Base-by-base conservation (phyloP, 2,329 filamentous ascomycete genomes). In the Cytospora leucostoma region DNA sequence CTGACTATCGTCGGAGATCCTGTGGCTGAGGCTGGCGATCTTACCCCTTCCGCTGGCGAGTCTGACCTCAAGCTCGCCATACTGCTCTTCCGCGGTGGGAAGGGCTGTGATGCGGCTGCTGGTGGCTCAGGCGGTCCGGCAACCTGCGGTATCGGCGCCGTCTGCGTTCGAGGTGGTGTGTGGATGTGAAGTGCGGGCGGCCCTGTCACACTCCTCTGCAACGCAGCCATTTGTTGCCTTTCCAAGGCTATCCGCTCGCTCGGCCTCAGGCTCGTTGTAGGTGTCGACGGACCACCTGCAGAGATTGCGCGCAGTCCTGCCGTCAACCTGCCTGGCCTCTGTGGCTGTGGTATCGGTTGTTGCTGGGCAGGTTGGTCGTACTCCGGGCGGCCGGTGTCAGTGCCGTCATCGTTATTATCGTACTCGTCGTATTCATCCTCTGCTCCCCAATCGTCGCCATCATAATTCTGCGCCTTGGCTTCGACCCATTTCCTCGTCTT, bases 401-500 rank as follows among this genome's bases (percentile, higher is more conserved):
- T 40, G 77, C 74, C 56, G 77, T 74, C 38, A 77, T 74, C 50
- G 80, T 73, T 70, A 40, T 83, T 82, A 49, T 85, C 83, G 60
- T 87, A 78, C 4, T 82, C 84, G n/a, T 86, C 84, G 63, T 86
- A 84, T 10, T 88, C 85, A 13, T 88, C 85, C 40, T 89, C 87
- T 62, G 82, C 89, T 40, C 92, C 94, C 93, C 94, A 97, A 72
- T 97, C 94, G 71, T 96, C 93, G 67, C 93, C 94, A 71, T 94
- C 93, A 72, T 98, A 98, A 72, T 87, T 91, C 70, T 90, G 88
- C 64, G 87, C 83, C 75, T 93, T 94, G 40, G 94, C 94, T 71
- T 96, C 90, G 44, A 94, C 89, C 94, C 94, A 98, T 84, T 96
- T 96, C 77, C 89, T 91, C 61, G 93, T 97, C 79, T 96, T 96